Base-by-base conservation (phyloP, 805 yeast genomes). In the Cyberlindnera subsufficiens region DNA sequence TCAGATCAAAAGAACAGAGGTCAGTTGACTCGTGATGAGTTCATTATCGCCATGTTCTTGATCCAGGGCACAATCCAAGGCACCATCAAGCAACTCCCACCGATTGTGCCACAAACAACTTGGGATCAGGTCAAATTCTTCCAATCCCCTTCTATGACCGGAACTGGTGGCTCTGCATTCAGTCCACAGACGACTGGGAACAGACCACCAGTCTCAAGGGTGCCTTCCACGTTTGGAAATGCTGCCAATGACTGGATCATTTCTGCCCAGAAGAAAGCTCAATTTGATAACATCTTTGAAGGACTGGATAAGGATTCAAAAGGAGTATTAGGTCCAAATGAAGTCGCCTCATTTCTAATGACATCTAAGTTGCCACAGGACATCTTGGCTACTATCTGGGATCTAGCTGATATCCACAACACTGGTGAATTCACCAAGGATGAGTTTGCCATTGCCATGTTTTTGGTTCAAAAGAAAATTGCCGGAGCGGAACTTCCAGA, bases 361-460 rank as follows among this genome's bases (percentile, higher is more conserved):
- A 84, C 93, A 9, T 91, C 98, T 3, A 85, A 86, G 48, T 75
- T 93, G 46, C 75, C 81, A 40, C 96, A 90, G 56, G 90, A 86
- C 40, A 80, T 78, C 17, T 73, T 93, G 49, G 99, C 98, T 2
- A 67, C 78, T 19, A 80, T 91, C 35, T 93, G 99, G 99, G 99
- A 93, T 64, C 71, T 93, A 52, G 79, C 98, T 9, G 97, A 93
- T 61, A 74, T 88, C 48, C 84, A 86, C 52, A 88, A 88, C 62
- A 78, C 86, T 35, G 97, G 96, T 20, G 74, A 74, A 34, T 88
- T 93, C 58, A 74, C 86, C 38, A 78, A 75, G 55, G 71, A 78
- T 50, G 99, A 93, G 61, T 93, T 93, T 62, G 81, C 95, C 3
- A 82, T 93, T 58, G 97, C 98, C 15, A 83, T 93, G 87, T 91